Percentiles rank a stretch among this genome's conserved stretches.
Evolutionary conservation across 2,329 filamentous ascomycete species (phyloP).

Genomic region (Ophiobolus disseminans): DNA sequence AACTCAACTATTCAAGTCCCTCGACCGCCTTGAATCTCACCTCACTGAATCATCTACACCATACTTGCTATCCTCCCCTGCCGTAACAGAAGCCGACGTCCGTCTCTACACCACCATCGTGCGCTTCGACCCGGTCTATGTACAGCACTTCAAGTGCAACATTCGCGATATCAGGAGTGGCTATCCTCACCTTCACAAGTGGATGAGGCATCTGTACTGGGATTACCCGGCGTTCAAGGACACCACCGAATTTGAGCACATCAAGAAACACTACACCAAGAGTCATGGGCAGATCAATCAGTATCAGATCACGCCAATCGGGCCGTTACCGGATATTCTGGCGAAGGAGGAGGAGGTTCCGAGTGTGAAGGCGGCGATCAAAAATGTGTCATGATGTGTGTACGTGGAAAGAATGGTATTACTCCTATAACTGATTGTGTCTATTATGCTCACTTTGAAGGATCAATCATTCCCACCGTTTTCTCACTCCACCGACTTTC

Average conservation of each 20-base stretch:
- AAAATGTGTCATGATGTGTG: too few relatives aligned
- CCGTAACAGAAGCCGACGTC: constrained; percentile 58
- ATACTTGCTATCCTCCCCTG: constrained; percentile 55
- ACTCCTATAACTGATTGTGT: too few relatives aligned
- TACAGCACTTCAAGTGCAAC: constrained; percentile 77
- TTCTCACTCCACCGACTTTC: constrained; percentile 43
- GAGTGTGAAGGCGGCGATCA: constrained; percentile 54
- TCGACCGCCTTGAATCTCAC: constrained; percentile 56
- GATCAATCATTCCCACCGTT: constrained; percentile 48
- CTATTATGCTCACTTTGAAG: too few relatives aligned
- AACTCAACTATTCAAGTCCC: constrained; percentile 55
- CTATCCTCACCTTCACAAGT: constrained; percentile 80
- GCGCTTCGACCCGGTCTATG: constrained; percentile 64
- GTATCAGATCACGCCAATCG: constrained; percentile 79
- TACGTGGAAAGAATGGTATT: too few relatives aligned
- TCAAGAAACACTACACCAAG: constrained; percentile 80
- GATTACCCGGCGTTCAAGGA: constrained; percentile 76
- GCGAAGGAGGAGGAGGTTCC: constrained; percentile 78
- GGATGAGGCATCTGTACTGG: constrained; percentile 75
- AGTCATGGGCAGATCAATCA: constrained; percentile 71
- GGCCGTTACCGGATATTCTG: constrained; percentile 83
- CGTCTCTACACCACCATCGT: constrained; percentile 67
- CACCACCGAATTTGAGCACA: constrained; percentile 92
- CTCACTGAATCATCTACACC: constrained; percentile 53
- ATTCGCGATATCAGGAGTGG: constrained; percentile 82